Conservation (phyloP, 1,139 yeast species). For the Yarrowia galli region DNA sequence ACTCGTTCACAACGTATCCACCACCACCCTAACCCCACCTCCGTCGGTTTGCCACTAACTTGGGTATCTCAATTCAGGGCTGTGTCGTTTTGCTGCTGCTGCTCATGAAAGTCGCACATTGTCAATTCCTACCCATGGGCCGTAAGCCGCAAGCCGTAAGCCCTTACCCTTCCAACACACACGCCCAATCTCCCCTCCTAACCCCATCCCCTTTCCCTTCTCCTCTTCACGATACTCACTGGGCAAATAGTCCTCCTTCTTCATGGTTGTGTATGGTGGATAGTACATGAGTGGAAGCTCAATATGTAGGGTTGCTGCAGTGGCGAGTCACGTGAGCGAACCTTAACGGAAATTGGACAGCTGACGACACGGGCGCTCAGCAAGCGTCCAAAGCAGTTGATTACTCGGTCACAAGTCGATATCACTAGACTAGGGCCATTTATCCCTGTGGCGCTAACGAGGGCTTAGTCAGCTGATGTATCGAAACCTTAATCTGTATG, state of each 20-base stretch:
- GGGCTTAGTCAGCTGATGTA: neutral
- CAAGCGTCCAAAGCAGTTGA: neutral
- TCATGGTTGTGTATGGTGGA: conserved; percentile 37
- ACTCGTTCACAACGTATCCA: no score
- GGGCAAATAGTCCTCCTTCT: conserved; percentile 45
- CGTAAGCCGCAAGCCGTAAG: neutral
- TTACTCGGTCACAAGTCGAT: neutral
- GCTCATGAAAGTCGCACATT: no score
- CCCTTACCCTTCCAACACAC: neutral
- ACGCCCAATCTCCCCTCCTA: neutral
- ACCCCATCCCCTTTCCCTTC: neutral
- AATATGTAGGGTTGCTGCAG: conserved; percentile 17
- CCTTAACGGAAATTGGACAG: neutral
- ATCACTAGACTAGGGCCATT: neutral
- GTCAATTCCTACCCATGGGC: no score
- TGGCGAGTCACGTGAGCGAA: conserved; percentile 35
- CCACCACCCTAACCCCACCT: no score
- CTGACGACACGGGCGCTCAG: neutral
- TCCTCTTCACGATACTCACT: conserved; percentile 42
- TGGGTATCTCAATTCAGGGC: no score
- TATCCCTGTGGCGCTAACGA: neutral
- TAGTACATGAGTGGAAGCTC: conserved; percentile 17
- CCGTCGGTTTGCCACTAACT: no score
- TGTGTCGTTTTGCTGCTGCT: no score
- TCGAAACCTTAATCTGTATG: neutral